phyloP scores from a whole-genome alignment of 1,139 yeast genomes.

The Sugiyamaella xylanicola region DNA sequence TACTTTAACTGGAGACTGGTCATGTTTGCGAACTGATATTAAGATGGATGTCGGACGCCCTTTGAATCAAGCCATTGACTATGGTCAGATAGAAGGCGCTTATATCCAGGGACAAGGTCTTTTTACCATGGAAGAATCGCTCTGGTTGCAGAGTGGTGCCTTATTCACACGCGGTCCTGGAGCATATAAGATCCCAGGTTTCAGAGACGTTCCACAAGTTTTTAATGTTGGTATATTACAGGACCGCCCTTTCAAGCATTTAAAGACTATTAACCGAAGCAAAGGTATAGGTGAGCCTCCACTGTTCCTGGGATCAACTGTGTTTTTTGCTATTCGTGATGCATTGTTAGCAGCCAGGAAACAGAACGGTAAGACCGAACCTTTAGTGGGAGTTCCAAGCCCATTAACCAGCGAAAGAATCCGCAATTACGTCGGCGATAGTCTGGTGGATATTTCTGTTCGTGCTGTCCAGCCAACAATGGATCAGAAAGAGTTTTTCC shows the following conservation, averaged over 20 bases:
- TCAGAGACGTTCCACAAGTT: conserved; percentile 49
- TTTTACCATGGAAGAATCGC: conserved; percentile 50
- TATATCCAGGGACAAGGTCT: conserved; percentile 52
- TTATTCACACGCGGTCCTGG: conserved; percentile 52
- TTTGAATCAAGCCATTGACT: conserved; percentile 50
- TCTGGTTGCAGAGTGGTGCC: conserved; percentile 48
- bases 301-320: conserved; percentile 46
- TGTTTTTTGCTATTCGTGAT: conserved; percentile 49
- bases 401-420: conserved; percentile 50
- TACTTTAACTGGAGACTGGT: conserved; percentile 52
- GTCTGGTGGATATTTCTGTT: conserved; percentile 37
- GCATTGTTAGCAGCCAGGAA: conserved; percentile 45
- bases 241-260: conserved; percentile 47
- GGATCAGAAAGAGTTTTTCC: conserved; percentile 42
- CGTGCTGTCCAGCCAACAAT: conserved; percentile 40
- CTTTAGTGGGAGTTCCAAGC: conserved; percentile 40
- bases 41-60: conserved; percentile 53
- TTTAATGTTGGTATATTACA: conserved; percentile 47
- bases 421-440: conserved; percentile 46
- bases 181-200: conserved; percentile 52
- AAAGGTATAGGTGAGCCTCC: conserved; percentile 55
- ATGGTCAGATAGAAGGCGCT: conserved; percentile 54
- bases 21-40: conserved; percentile 46
- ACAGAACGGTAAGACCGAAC: conserved; percentile 36
- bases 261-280: conserved; percentile 48